Evolutionary conservation across 2,329 filamentous ascomycete genomes (phyloP).

Genomic region (Trichoderma koningiopsis): DNA sequence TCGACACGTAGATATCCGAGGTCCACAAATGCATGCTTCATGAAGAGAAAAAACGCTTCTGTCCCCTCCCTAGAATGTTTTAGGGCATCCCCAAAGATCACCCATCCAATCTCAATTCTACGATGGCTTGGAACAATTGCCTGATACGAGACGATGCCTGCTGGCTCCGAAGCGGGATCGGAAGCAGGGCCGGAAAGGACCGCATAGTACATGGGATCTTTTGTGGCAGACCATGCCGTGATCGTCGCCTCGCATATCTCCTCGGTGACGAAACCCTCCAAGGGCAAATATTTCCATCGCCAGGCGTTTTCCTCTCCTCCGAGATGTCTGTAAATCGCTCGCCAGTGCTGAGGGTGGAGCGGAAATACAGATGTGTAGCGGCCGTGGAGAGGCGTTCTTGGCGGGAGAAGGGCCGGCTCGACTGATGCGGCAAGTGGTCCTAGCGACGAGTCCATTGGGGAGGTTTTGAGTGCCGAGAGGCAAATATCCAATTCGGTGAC

Average conservation of each 20-base stretch:
- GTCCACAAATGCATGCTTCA: constrained; percentile 53
- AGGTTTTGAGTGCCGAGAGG: background rate
- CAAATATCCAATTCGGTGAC: background rate
- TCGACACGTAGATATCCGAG: constrained; percentile 60
- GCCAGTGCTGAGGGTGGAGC: constrained; percentile 33
- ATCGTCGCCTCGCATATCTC: constrained; percentile 30
- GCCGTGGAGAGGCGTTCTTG: constrained; percentile 34
- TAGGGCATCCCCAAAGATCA: constrained; percentile 53
- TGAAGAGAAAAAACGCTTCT: constrained; percentile 60
- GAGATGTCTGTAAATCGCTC: constrained; percentile 38
- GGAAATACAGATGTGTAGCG: constrained; percentile 38
- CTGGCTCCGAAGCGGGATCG: constrained; percentile 35
- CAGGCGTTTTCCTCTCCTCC: constrained; percentile 37
- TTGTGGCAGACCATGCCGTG: constrained; percentile 31
- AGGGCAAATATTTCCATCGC: constrained; percentile 42
- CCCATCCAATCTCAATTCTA: constrained; percentile 58
- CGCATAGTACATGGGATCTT: constrained; percentile 48
- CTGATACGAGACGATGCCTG: constrained; percentile 50
- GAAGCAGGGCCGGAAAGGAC: constrained; percentile 41
- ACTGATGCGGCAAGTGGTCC: constrained; percentile 17
- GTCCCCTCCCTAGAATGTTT: constrained; percentile 59
- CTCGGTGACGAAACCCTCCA: constrained; percentile 30
- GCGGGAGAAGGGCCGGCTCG: constrained; percentile 24
- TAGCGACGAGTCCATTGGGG: constrained; percentile 9
- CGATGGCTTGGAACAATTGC: constrained; percentile 51